Evolutionary conservation across 2,329 filamentous ascomycete species (phyloP).

Genomic region (Diplocarpon rosae): DNA sequence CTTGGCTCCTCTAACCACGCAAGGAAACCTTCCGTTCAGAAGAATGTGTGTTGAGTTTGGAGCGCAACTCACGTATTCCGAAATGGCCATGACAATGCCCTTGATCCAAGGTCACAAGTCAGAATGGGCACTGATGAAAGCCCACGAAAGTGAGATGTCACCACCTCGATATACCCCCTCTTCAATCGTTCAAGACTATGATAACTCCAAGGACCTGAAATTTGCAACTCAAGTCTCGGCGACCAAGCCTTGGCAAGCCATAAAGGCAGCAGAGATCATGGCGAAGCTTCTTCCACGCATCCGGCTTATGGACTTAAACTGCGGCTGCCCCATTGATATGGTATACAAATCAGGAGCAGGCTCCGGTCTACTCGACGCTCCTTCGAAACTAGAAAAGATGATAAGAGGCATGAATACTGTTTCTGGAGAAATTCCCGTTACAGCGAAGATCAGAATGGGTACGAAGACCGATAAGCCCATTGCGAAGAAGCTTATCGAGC

Average conservation of each 20-base stretch:
- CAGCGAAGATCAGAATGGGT: constrained; percentile 88
- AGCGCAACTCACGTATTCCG: constrained; percentile 88
- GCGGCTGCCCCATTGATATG: constrained; percentile 92
- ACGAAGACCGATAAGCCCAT: constrained; percentile 70
- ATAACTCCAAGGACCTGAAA: constrained; percentile 70
- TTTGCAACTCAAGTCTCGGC: constrained; percentile 91
- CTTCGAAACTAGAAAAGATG: constrained; percentile 85
- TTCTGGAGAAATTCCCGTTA: constrained; percentile 82
- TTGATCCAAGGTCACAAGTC: constrained; percentile 80
- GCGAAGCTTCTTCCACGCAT: constrained; percentile 69
- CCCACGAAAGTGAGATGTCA: constrained; percentile 69
- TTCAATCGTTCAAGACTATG: constrained; percentile 61
- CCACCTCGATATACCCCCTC: constrained; percentile 55
- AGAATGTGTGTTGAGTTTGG: constrained; percentile 82
- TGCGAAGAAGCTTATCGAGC: constrained; percentile 70
- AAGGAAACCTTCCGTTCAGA: constrained; percentile 91
- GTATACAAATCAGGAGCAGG: constrained; percentile 82
- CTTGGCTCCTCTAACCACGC: constrained; percentile 89
- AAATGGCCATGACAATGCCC: constrained; percentile 92
- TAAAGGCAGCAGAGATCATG: constrained; percentile 79
- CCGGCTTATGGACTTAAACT: constrained; percentile 89
- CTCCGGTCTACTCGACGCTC: constrained; percentile 81
- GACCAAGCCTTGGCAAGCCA: constrained; percentile 81
- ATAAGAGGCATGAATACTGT: constrained; percentile 92
- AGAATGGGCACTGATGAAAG: constrained; percentile 93